Conservation (phyloP, 306 rosid species). For the Sesbania bispinosa region DNA sequence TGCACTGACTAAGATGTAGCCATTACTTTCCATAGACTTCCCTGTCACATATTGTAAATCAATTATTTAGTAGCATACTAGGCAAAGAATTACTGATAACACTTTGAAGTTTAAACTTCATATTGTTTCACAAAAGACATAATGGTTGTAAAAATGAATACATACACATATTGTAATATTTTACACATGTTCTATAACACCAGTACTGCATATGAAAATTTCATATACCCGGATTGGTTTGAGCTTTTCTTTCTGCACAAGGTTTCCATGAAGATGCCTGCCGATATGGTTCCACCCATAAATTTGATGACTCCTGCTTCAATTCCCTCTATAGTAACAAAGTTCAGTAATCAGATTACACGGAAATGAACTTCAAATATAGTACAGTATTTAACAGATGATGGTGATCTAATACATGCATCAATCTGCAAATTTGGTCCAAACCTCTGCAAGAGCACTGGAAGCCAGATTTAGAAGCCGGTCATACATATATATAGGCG, state of each 20-base stretch:
- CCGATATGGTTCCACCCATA: constrained; percentile 67
- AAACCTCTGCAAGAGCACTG: constrained; percentile 71
- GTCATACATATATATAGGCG: constrained; percentile 64
- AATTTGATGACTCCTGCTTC: constrained; percentile 56
- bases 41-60: constrained; percentile 47
- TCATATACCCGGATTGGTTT: constrained; percentile 47
- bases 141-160: background rate
- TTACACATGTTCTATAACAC: background rate
- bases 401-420: background rate
- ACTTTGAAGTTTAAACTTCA: background rate
- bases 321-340: constrained; percentile 52
- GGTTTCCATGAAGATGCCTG: constrained; percentile 75
- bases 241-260: constrained; percentile 60
- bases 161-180: background rate
- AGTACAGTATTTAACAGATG: background rate
- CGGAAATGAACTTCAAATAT: background rate
- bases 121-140: background rate
- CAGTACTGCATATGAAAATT: no score
- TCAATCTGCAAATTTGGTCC: constrained; percentile 17
- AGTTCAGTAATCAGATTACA: constrained; percentile 13
- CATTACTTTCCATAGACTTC: constrained; percentile 48
- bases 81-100: background rate
- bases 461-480: constrained; percentile 77
- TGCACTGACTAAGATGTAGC: constrained; percentile 85
- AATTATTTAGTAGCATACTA: background rate